phyloP scores from a whole-genome alignment of 148 eudicot species.

The Rhododendron simsii region DNA sequence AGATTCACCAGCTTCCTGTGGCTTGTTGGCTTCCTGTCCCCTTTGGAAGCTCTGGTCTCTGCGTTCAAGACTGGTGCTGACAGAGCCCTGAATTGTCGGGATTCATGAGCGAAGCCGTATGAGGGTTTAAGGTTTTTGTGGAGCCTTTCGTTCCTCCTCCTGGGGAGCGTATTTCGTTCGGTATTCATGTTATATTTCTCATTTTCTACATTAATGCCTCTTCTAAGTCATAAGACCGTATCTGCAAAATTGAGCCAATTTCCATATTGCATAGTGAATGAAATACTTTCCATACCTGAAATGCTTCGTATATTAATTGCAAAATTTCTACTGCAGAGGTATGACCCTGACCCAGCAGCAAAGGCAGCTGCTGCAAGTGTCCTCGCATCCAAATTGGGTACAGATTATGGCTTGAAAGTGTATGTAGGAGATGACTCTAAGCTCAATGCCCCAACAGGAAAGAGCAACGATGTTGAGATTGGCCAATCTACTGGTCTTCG shows the following conservation, averaged over 20 bases:
- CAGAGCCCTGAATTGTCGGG: background rate
- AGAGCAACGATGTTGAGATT: constrained; percentile 59
- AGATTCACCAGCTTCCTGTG: background rate
- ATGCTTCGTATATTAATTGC: background rate
- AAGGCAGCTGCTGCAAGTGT: constrained; percentile 95
- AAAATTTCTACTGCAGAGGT: constrained; percentile 52
- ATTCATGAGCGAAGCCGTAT: background rate
- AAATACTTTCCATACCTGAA: background rate
- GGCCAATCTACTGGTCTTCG: constrained; percentile 63
- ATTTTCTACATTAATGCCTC: background rate
- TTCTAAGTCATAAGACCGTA: background rate
- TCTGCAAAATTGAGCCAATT: background rate
- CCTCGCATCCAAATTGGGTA: constrained; percentile 86
- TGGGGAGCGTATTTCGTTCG: background rate
- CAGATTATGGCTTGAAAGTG: constrained; percentile 82
- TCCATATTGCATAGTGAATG: background rate
- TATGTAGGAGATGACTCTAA: constrained; percentile 56
- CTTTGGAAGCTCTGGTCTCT: background rate
- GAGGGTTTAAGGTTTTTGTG: background rate
- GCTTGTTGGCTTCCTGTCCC: background rate
- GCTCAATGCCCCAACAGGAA: constrained; percentile 39
- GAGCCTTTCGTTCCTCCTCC: background rate
- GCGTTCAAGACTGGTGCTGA: background rate
- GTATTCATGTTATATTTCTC: background rate
- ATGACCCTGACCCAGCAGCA: constrained; percentile 94